phyloP scores from a whole-genome alignment of 768 basidiomycete genomes.

The Chalciporus piperatus region DNA sequence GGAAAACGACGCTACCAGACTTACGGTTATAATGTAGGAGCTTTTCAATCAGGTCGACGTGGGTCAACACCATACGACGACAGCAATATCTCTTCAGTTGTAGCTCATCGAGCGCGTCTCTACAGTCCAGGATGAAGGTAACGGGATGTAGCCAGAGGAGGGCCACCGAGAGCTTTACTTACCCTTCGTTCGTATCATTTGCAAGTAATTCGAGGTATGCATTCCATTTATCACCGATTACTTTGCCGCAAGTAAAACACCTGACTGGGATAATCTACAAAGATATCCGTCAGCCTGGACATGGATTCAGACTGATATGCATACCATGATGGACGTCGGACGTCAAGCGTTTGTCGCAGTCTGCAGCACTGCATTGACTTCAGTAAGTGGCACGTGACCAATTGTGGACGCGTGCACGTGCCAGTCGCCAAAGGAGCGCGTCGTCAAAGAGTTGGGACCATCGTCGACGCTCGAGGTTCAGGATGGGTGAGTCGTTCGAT shows the following conservation, averaged over 20 bases:
- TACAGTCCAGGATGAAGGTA: conserved; percentile 27
- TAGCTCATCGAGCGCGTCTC: conserved; percentile 86
- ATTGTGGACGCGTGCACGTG: conserved; percentile 25
- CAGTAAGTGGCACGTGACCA: conserved; percentile 5
- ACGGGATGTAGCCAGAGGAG: not conserved
- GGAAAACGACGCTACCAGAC: conserved; percentile 30
- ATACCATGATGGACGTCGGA: conserved; percentile 23
- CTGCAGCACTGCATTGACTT: too few species aligned
- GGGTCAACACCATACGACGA: conserved; percentile 94
- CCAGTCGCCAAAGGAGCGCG: conserved; percentile 10
- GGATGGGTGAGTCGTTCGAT: conserved; percentile 55
- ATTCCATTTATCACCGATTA: conserved; percentile 95
- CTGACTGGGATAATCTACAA: conserved; percentile 91
- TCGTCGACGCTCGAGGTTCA: conserved; percentile 4
- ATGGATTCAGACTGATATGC: not conserved
- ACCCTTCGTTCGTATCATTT: conserved; percentile 88
- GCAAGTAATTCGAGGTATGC: conserved; percentile 80
- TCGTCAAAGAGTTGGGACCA: not conserved
- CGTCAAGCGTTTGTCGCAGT: too few species aligned
- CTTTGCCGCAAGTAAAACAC: conserved; percentile 96
- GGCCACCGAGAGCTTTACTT: conserved; percentile 30
- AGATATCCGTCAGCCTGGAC: not conserved
- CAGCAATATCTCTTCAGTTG: conserved; percentile 95
- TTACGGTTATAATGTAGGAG: conserved; percentile 92
- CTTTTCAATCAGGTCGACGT: conserved; percentile 97